Evolutionary conservation across 208 protist species (phyloP).

Genomic region (Acanthamoeba healyi): DNA sequence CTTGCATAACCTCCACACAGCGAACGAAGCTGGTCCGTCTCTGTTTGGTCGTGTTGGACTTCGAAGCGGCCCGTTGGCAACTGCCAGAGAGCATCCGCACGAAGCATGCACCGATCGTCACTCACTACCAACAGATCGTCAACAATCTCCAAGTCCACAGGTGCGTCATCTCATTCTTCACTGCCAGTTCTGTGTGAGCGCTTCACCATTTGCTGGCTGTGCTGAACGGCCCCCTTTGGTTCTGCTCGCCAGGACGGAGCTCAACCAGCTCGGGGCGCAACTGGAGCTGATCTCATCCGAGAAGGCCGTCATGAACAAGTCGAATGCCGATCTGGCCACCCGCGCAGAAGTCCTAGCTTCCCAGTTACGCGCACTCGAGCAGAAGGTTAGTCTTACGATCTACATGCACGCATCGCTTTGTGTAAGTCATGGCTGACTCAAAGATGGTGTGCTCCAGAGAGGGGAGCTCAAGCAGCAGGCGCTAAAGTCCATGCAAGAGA

Average conservation of each 20-base stretch:
- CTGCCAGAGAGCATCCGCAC: slow-evolving; percentile 24
- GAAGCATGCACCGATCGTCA: slow-evolving; percentile 8
- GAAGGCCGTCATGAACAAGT: slow-evolving; percentile 6
- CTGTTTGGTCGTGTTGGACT: neutral
- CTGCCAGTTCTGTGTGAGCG: no score
- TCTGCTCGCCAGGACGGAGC: neutral
- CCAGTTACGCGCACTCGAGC: neutral
- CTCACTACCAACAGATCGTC: neutral
- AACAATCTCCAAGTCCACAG: slow-evolving; percentile 16
- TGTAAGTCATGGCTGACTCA: neutral
- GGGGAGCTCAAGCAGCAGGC: neutral
- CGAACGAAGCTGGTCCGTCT: neutral
- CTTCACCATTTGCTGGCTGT: no score
- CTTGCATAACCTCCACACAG: neutral
- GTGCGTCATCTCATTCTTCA: neutral
- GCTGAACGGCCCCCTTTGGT: no score
- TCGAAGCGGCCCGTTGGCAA: slow-evolving; percentile 29
- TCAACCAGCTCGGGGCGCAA: neutral
- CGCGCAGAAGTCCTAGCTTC: neutral
- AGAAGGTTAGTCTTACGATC: neutral
- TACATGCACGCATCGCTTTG: neutral
- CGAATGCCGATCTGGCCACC: neutral
- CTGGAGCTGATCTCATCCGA: neutral
- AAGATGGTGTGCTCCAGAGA: neutral
- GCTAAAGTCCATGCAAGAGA: neutral